Percentiles rank a stretch among this genome's conserved stretches.
phyloP scores from a whole-genome alignment of 495 filamentous ascomycete genomes.

The Astrocystis sublimbata region DNA sequence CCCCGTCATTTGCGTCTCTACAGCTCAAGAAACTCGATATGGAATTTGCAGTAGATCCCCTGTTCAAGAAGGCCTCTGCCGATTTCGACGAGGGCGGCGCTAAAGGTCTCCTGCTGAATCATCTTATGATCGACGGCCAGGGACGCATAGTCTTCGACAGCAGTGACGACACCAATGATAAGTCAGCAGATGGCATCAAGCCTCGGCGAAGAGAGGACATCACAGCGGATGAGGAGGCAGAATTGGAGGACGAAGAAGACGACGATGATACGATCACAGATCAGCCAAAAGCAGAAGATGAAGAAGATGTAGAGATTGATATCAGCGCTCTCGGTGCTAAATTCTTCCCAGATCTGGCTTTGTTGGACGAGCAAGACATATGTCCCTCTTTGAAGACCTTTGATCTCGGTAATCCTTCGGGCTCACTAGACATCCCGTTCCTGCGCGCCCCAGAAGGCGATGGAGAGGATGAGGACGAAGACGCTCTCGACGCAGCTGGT shows the following conservation, averaged over 20 bases:
- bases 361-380: conserved; percentile 82
- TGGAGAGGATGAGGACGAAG: conserved; percentile 63
- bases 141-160: conserved; percentile 97
- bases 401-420: conserved; percentile 80
- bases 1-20: conserved; percentile 79
- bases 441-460: conserved; percentile 72
- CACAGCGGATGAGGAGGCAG: conserved; percentile 53
- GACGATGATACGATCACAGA: conserved; percentile 39
- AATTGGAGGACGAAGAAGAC: conserved; percentile 41
- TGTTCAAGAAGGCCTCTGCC: conserved; percentile 98
- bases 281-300: conserved; percentile 48
- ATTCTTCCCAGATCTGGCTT: conserved; percentile 84
- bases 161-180: conserved; percentile 83
- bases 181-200: conserved; percentile 43
- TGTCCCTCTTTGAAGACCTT: conserved; percentile 93
- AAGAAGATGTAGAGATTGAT: conserved; percentile 72
- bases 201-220: conserved; percentile 42
- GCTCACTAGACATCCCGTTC: conserved; percentile 87
- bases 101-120: conserved; percentile 92
- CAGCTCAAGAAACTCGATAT: conserved; percentile 97
- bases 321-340: conserved; percentile 66
- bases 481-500: conserved; percentile 49
- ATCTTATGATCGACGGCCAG: conserved; percentile 86
- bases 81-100: conserved; percentile 99
- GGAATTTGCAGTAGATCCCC: conserved; percentile 92